Conservation (phyloP, 2,329 filamentous ascomycete species). For the Talaromyces rugulosus region DNA sequence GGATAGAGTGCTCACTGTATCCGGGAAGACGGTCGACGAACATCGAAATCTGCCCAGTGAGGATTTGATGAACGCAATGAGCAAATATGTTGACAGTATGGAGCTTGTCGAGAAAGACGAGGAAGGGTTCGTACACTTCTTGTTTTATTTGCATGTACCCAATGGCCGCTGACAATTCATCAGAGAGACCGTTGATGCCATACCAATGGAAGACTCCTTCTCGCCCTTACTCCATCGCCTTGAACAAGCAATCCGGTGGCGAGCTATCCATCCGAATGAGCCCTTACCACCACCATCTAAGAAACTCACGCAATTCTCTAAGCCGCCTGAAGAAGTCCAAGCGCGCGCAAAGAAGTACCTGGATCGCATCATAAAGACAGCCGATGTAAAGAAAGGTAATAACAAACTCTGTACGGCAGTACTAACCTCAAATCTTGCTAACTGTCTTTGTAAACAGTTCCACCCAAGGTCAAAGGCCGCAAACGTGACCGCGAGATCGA, state of each 20-base stretch:
- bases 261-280: constrained; percentile 69
- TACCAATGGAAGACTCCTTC: constrained; percentile 74
- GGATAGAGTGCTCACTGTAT: constrained; percentile 82
- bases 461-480: constrained; percentile 71
- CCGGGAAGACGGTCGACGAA: constrained; percentile 71
- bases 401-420: background rate
- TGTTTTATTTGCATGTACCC: background rate
- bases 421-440: background rate
- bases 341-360: constrained; percentile 56
- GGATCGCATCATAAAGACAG: constrained; percentile 60
- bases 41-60: constrained; percentile 78
- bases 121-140: constrained; percentile 55
- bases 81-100: constrained; percentile 88
- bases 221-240: constrained; percentile 85
- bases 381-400: constrained; percentile 76
- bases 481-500: constrained; percentile 63
- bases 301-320: constrained; percentile 67
- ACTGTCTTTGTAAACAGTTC: constrained; percentile 53
- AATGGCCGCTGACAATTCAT: constrained; percentile 9
- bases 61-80: constrained; percentile 75
- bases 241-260: constrained; percentile 76
- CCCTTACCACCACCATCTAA: constrained; percentile 59
- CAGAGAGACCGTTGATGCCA: constrained; percentile 61
- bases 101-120: constrained; percentile 73
- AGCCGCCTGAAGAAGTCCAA: constrained; percentile 65